phyloP scores from a whole-genome alignment of 2,329 filamentous ascomycete species.

The Cercospora sesami region DNA sequence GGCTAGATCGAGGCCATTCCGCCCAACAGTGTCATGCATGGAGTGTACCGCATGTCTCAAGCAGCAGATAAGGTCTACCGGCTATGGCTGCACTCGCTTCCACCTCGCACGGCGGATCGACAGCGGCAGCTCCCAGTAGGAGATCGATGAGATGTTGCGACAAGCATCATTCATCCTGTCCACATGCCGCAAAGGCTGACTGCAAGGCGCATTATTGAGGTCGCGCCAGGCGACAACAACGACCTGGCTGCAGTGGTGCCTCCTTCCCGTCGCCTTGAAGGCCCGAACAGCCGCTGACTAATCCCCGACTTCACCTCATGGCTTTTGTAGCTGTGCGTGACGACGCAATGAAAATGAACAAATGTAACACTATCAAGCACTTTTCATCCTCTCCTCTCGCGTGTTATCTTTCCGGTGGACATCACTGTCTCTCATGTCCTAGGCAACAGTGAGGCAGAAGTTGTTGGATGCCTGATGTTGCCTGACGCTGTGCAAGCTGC shows the following conservation, averaged over 20 bases:
- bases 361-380: not conserved
- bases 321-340: not conserved
- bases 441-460: not conserved
- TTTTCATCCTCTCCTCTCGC: not conserved
- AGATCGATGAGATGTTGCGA: not conserved
- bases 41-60: not conserved
- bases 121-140: not conserved
- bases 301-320: slow-evolving; percentile 4
- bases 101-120: not conserved
- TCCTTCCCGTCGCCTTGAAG: not conserved
- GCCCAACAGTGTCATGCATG: not conserved
- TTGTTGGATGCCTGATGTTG: slow-evolving; percentile 4
- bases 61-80: not conserved
- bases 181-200: not conserved
- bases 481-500: not conserved
- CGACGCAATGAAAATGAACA: slow-evolving; percentile 1
- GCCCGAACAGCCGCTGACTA: not conserved
- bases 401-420: not conserved
- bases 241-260: not conserved
- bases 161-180: not conserved
- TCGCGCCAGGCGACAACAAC: not conserved
- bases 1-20: slow-evolving; percentile 55
- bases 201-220: not conserved
- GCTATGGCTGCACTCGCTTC: not conserved
- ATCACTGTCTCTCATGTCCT: not conserved